These are phyloP conservation scores for Smallanthus sonchifolius DNA, from an alignment of 129 eudicot genomes.

Conservation along the genomic window DNA sequence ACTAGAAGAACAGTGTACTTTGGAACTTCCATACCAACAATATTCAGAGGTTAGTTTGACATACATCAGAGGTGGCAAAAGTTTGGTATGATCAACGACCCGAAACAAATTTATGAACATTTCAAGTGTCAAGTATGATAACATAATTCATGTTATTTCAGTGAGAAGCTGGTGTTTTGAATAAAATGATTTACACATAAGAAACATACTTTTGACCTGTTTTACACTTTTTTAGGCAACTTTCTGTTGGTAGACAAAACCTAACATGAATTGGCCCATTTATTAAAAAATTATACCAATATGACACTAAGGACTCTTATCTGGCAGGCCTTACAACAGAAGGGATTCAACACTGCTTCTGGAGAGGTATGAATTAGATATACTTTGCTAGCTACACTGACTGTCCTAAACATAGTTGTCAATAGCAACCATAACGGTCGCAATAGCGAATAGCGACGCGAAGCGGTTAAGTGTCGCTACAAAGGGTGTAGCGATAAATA, in stretches of 20 bases:
- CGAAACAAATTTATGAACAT: neutral
- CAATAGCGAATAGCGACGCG: too few species aligned
- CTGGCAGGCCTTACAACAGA: conserved; percentile 55
- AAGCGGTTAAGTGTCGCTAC: too few species aligned
- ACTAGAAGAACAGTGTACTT: conserved; percentile 84
- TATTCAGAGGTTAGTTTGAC: conserved; percentile 63
- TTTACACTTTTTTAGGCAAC: neutral
- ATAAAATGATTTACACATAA: neutral
- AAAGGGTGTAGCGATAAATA: too few species aligned
- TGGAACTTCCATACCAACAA: conserved; percentile 78
- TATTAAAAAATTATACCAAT: too few species aligned
- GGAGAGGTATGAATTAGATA: conserved; percentile 60
- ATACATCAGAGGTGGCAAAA: neutral
- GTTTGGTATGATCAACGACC: neutral
- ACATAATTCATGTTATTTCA: neutral
- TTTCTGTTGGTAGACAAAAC: neutral
- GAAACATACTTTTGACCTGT: neutral
- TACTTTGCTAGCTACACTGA: neutral
- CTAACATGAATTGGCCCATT: neutral
- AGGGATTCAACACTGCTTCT: conserved; percentile 82
- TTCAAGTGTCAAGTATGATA: neutral
- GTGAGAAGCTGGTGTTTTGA: neutral
- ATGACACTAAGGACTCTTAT: conserved; percentile 8
- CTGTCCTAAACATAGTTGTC: too few species aligned
- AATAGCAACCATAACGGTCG: too few species aligned